Conservation (phyloP, 148 eudicot genomes). For the Amaranthus palmeri region DNA sequence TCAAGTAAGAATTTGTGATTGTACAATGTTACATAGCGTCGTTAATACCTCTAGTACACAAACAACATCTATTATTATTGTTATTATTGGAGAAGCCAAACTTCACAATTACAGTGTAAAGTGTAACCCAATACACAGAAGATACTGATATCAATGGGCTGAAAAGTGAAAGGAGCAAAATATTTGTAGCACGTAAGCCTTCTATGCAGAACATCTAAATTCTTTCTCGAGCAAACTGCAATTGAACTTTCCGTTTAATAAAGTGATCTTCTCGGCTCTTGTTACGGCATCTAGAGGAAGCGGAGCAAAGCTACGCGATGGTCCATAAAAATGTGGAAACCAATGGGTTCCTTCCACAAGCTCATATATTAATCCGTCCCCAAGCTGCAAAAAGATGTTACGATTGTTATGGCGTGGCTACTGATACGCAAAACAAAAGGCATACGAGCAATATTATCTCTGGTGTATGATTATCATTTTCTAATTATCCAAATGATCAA, state of each 20-base stretch:
- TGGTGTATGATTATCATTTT: too few relatives aligned
- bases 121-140: neutral
- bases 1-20: too few relatives aligned
- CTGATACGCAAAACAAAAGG: neutral
- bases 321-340: constrained; percentile 95
- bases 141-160: neutral
- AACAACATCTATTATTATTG: too few relatives aligned
- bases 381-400: constrained; percentile 45
- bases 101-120: neutral
- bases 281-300: constrained; percentile 65
- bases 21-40: too few relatives aligned
- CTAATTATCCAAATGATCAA: too few relatives aligned
- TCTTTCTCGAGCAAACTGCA: constrained; percentile 55
- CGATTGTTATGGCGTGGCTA: neutral
- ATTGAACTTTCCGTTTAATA: constrained; percentile 44
- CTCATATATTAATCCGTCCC: constrained; percentile 86
- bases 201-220: neutral
- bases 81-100: neutral
- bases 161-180: neutral
- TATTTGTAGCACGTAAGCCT: neutral
- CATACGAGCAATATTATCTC: neutral
- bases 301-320: constrained; percentile 74
- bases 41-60: too few relatives aligned
- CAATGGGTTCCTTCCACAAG: constrained; percentile 53
- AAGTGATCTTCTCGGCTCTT: constrained; percentile 63